Percentiles rank a stretch among this genome's conserved stretches.
Conservation (phyloP, 805 yeast species). For the Blastobotrys mokoenaii region DNA sequence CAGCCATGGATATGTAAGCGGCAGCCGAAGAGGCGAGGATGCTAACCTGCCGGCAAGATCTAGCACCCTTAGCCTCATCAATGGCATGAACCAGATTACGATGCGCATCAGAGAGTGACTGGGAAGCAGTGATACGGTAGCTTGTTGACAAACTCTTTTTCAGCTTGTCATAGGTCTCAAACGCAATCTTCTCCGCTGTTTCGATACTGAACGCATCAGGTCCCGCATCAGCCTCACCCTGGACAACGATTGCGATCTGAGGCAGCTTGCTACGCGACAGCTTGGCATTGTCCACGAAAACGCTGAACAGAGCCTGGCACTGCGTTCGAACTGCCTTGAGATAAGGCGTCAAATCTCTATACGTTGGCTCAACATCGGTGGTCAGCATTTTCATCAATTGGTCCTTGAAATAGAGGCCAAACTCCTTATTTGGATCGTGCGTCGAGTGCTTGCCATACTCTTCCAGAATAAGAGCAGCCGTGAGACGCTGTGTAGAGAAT, state of each 20-base stretch:
- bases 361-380: slow-evolving; percentile 33
- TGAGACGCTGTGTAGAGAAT: slow-evolving; percentile 74
- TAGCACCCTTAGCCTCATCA: slow-evolving; percentile 53
- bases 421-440: slow-evolving; percentile 4
- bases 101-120: slow-evolving; percentile 70
- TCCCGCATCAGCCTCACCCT: slow-evolving; percentile 91
- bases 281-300: slow-evolving; percentile 71
- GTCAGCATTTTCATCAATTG: slow-evolving; percentile 11
- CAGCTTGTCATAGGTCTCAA: slow-evolving; percentile 58
- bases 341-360: slow-evolving; percentile 80
- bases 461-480: slow-evolving; percentile 59
- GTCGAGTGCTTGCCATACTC: slow-evolving; percentile 36
- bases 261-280: slow-evolving; percentile 66
- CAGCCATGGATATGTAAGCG: slow-evolving; percentile 50
- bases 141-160: slow-evolving; percentile 56
- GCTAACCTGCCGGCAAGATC: slow-evolving; percentile 37
- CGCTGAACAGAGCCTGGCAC: slow-evolving; percentile 71
- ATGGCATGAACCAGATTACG: slow-evolving; percentile 59
- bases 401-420: slow-evolving; percentile 11
- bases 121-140: slow-evolving; percentile 59
- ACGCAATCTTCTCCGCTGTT: slow-evolving; percentile 62
- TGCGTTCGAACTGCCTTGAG: slow-evolving; percentile 79
- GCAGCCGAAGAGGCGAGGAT: slow-evolving; percentile 73
- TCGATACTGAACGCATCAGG: slow-evolving; percentile 82
- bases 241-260: slow-evolving; percentile 77